These are phyloP conservation scores for Coprinopsis marcescibilis DNA, from an alignment of 768 basidiomycete genomes.

Conservation along the genomic window DNA sequence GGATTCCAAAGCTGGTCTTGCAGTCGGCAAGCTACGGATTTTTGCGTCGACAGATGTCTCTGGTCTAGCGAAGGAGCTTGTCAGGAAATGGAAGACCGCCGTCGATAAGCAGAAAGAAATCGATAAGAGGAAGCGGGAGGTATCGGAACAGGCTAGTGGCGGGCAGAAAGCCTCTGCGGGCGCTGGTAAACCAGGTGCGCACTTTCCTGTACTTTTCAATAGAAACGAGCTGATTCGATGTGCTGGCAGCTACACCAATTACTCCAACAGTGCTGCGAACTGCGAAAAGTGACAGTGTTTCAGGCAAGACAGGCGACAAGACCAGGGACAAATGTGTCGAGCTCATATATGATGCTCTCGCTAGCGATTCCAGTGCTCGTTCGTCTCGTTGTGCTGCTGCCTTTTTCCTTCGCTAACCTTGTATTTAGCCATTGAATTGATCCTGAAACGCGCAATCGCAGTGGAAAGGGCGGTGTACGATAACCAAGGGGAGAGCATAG, in stretches of 20 bases:
- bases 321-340: constrained; percentile 85
- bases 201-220: too few species aligned
- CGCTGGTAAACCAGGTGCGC: too few species aligned
- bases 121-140: background rate
- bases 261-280: constrained; percentile 39
- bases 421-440: constrained; percentile 58
- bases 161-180: constrained; percentile 30
- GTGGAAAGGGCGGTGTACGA: constrained; percentile 64
- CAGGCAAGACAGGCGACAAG: constrained; percentile 54
- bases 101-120: constrained; percentile 57
- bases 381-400: constrained; percentile 28
- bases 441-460: constrained; percentile 57
- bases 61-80: constrained; percentile 84
- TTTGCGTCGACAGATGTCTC: constrained; percentile 69
- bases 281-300: constrained; percentile 67
- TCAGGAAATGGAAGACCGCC: constrained; percentile 86
- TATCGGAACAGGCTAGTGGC: background rate
- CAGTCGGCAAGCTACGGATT: constrained; percentile 82
- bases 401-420: background rate
- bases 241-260: constrained; percentile 30
- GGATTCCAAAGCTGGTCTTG: constrained; percentile 92
- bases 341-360: constrained; percentile 88
- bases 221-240: background rate
- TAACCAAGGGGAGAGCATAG: constrained; percentile 37
- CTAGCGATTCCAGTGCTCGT: constrained; percentile 84